Percentiles rank a stretch among this genome's conserved stretches.
Conservation (phyloP, 495 filamentous ascomycete species). For the Aspergillus homomorphus region DNA sequence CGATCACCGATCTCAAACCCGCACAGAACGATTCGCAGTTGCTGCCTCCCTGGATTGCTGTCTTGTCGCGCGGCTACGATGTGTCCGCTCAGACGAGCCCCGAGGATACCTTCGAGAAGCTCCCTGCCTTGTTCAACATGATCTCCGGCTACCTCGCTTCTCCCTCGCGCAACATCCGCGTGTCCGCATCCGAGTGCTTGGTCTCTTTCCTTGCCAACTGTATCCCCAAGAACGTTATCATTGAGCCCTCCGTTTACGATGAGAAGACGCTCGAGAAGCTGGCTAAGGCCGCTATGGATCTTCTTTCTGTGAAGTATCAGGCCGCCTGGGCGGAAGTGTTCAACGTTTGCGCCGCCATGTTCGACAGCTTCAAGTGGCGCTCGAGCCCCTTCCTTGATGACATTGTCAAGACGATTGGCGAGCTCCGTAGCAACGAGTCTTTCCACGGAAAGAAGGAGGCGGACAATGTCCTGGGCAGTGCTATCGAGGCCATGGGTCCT, state of each 20-base stretch:
- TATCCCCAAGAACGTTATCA: conserved; percentile 70
- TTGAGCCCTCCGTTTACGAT: conserved; percentile 85
- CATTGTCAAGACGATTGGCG: conserved; percentile 74
- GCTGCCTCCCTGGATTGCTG: conserved; percentile 92
- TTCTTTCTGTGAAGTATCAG: conserved; percentile 88
- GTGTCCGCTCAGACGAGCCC: conserved; percentile 82
- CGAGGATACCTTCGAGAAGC: conserved; percentile 81
- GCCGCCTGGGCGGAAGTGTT: conserved; percentile 95
- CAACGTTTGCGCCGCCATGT: conserved; percentile 80
- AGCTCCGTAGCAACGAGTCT: conserved; percentile 81
- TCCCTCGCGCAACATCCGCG: conserved; percentile 82
- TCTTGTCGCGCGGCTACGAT: conserved; percentile 89
- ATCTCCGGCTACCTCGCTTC: conserved; percentile 79
- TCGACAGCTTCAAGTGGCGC: conserved; percentile 82
- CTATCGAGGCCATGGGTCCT: conserved; percentile 84
- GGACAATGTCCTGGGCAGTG: conserved; percentile 80
- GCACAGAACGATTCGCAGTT: conserved; percentile 88
- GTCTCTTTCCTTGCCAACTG: conserved; percentile 89
- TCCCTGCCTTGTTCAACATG: conserved; percentile 76
- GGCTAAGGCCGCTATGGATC: conserved; percentile 59
- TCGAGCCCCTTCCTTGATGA: conserved; percentile 70
- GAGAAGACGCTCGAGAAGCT: conserved; percentile 80
- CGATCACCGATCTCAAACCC: conserved; percentile 83
- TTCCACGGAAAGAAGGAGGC: conserved; percentile 95
- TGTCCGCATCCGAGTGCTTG: conserved; percentile 91